These are phyloP conservation scores for Paraphaeosphaeria sporulosa DNA, from an alignment of 2,329 filamentous ascomycete genomes.

Conservation along the genomic window DNA sequence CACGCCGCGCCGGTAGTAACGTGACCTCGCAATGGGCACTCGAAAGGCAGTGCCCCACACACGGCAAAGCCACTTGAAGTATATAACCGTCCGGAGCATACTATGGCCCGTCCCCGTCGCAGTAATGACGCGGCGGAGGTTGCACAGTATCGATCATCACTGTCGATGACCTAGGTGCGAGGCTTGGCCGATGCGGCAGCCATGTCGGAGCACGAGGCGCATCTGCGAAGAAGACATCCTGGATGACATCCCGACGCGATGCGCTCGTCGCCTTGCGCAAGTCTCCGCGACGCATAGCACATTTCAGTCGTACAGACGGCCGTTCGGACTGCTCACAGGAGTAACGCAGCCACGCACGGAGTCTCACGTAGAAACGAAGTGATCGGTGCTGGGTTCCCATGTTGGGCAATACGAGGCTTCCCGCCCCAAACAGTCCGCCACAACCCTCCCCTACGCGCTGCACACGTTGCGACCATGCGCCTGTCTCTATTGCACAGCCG, in stretches of 20 bases:
- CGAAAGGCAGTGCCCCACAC: conserved; percentile 1
- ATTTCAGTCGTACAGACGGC: not conserved
- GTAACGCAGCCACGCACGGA: not conserved
- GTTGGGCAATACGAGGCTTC: conserved; percentile 11
- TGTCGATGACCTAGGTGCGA: not conserved
- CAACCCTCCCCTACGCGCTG: not conserved
- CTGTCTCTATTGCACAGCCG: not conserved
- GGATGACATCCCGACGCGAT: conserved; percentile 1
- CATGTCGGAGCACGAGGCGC: not conserved
- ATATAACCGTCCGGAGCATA: not conserved
- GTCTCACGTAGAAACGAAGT: conserved; percentile 6
- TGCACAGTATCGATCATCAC: not conserved
- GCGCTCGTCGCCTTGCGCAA: not conserved
- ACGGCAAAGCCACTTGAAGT: not conserved
- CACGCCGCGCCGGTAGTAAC: not conserved
- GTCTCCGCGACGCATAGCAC: not conserved
- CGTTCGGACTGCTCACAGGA: not conserved
- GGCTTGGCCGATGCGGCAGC: too few relatives aligned
- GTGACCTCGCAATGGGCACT: conserved; percentile 5
- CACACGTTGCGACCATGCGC: conserved; percentile 4
- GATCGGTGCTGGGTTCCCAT: conserved; percentile 3
- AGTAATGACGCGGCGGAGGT: not conserved
- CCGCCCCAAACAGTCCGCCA: not conserved
- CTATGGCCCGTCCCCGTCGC: not conserved
- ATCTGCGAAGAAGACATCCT: not conserved